Percentiles rank a stretch among this genome's conserved stretches.
phyloP scores from a whole-genome alignment of 257 asterid genomes.

The Haberlea rhodopensis region DNA sequence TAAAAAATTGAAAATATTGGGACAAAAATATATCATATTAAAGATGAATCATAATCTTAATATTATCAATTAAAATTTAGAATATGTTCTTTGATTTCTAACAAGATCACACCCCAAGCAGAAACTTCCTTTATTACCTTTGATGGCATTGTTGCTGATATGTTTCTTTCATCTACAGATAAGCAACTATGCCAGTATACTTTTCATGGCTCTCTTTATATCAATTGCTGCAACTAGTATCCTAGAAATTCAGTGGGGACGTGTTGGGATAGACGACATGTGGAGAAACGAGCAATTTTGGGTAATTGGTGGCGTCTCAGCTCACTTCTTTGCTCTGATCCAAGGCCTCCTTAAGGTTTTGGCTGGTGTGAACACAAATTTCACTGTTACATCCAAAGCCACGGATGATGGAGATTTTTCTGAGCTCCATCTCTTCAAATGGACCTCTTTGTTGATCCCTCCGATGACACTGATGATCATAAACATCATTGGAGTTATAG shows the following conservation, averaged over 20 bases:
- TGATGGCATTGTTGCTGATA: background rate
- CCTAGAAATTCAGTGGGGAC: constrained; percentile 62
- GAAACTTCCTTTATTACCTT: background rate
- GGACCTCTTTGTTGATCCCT: constrained; percentile 50
- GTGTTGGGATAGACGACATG: constrained; percentile 52
- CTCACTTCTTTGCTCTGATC: constrained; percentile 53
- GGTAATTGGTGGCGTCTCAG: constrained; percentile 57
- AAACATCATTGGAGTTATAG: constrained; percentile 45
- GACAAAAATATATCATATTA: too few relatives aligned
- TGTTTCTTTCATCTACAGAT: constrained; percentile 31
- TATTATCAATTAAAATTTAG: too few relatives aligned
- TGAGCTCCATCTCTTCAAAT: constrained; percentile 49
- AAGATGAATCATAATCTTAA: background rate
- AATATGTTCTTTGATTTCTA: background rate
- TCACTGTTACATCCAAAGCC: constrained; percentile 53
- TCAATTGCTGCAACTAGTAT: constrained; percentile 49
- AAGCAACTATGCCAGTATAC: constrained; percentile 45
- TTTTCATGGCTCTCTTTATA: constrained; percentile 52
- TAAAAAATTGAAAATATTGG: background rate
- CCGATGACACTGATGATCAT: constrained; percentile 45
- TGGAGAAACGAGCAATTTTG: constrained; percentile 66
- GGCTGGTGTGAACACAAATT: constrained; percentile 49
- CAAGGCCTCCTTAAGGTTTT: constrained; percentile 57
- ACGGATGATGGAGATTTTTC: constrained; percentile 50
- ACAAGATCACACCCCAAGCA: background rate